Percentiles rank a stretch among this genome's conserved stretches.
phyloP scores from a whole-genome alignment of 1,139 yeast species.

The Nadsonia starkeyi-henricii region DNA sequence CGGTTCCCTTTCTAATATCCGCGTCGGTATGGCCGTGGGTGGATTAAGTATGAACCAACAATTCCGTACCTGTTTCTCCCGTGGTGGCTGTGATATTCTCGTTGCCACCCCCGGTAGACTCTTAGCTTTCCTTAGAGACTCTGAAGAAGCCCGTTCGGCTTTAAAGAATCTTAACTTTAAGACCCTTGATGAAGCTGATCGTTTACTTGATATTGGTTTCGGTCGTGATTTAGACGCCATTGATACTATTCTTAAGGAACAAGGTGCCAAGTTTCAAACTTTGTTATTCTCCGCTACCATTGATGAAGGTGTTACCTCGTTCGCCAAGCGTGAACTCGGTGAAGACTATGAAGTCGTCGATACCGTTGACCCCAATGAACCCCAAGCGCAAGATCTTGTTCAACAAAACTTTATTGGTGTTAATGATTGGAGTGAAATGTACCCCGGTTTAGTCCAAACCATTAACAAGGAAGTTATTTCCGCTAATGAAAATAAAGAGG shows the following conservation, averaged over 20 bases:
- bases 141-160: conserved; percentile 30
- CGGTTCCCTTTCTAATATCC: conserved; percentile 23
- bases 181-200: conserved; percentile 83
- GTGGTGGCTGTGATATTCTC: conserved; percentile 36
- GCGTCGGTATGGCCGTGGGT: conserved; percentile 34
- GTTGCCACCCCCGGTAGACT: conserved; percentile 91
- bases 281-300: conserved; percentile 82
- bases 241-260: conserved; percentile 31
- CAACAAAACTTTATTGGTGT: conserved; percentile 48
- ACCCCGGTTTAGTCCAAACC: conserved; percentile 19
- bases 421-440: conserved; percentile 26
- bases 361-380: conserved; percentile 61
- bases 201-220: conserved; percentile 66
- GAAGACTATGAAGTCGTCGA: conserved; percentile 53
- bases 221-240: conserved; percentile 47
- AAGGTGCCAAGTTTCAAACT: conserved; percentile 36
- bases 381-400: conserved; percentile 66
- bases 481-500: conserved; percentile 19
- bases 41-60: conserved; percentile 32
- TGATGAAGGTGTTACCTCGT: conserved; percentile 46
- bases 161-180: conserved; percentile 47
- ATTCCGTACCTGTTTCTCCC: conserved; percentile 21
- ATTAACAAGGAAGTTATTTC: conserved; percentile 15
- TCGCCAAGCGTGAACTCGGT: conserved; percentile 57
- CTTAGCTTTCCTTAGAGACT: conserved; percentile 38